phyloP scores from a whole-genome alignment of 768 basidiomycete species.

The Boletus coccyginus region DNA sequence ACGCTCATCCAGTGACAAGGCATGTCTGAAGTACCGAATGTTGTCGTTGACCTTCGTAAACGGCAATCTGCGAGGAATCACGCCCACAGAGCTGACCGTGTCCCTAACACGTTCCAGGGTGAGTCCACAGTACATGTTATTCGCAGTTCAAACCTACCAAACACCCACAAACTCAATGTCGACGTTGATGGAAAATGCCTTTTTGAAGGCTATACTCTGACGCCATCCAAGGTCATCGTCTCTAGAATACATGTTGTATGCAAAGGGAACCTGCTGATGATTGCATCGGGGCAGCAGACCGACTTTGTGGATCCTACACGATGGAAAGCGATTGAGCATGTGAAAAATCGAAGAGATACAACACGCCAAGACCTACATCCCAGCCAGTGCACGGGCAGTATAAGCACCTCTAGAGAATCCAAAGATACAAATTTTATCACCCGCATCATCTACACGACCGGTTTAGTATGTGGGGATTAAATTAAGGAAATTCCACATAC shows the following conservation, averaged over 20 bases:
- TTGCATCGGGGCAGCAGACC: constrained; percentile 70
- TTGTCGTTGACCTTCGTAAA: constrained; percentile 62
- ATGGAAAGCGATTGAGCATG: neutral
- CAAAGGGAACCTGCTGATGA: constrained; percentile 76
- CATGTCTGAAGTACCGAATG: constrained; percentile 68
- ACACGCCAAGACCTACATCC: constrained; percentile 49
- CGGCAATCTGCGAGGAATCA: constrained; percentile 61
- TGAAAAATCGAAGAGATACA: neutral
- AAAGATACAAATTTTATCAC: constrained; percentile 77
- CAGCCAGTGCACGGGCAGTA: constrained; percentile 67
- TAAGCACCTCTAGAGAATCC: constrained; percentile 80
- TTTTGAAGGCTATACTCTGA: constrained; percentile 68
- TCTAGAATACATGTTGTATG: constrained; percentile 60
- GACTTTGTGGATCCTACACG: constrained; percentile 58
- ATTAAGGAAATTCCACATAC: constrained; percentile 31
- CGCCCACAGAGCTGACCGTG: constrained; percentile 66
- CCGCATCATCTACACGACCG: constrained; percentile 50
- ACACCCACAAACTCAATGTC: constrained; percentile 73
- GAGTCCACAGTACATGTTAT: neutral
- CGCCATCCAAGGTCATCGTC: constrained; percentile 58
- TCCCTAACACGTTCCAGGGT: constrained; percentile 46
- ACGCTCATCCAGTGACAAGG: constrained; percentile 66
- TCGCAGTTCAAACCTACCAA: constrained; percentile 44
- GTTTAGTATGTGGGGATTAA: neutral
- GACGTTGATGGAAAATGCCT: constrained; percentile 72